Base-by-base conservation (phyloP, 2,329 filamentous ascomycete species). In the Berkeleyomyces rouxiae region DNA sequence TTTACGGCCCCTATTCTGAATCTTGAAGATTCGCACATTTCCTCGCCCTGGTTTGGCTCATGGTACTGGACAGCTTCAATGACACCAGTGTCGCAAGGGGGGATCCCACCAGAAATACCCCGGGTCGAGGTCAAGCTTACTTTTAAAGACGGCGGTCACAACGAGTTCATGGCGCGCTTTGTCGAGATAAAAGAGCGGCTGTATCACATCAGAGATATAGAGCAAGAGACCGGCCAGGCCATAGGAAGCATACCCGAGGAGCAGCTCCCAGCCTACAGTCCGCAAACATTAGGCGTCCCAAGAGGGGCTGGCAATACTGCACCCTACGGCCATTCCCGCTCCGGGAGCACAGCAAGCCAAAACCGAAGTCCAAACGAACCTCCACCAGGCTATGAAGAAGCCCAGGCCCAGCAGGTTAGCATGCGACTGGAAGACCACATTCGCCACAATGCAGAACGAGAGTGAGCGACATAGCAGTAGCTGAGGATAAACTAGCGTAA, bases 81-180 rank as follows among this genome's bases (percentile, higher is more conserved):
- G 64, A 86, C 87, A 68, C 90, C 92, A 1, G 88, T 95, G 33
- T 76, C 86, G 0, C 88, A 88, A 43, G 93, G 93, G 44, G 88
- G 89, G 59, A 88, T 96, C 59, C 88, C 91, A 0, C 75, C 85
- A 4, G 78, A 86, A 31, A 80, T 89, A 66, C 80, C 85, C 16
- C 83, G 85, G 37, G 78, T 96, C 51, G 89, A 93, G 69, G 73
- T 95, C 67, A 90, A 88, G 71, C 80, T 96, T 69, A 90, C 86
- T 31, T 97, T 97, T 77, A 91, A 90, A 71, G 91, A 97, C 66
- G 92, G 92, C 51, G 92, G 92, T n/a, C 91, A 91, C 64, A 93
- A 87, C 72, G 90, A 96, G 68, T 97, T 95, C 70, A 86, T 91
- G 69, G 82, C 83, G 59, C 82, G 82, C 61, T 96, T 91, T 70